Evolutionary conservation across 768 basidiomycete genomes (phyloP).

Genomic region (Tulasnella sp.): DNA sequence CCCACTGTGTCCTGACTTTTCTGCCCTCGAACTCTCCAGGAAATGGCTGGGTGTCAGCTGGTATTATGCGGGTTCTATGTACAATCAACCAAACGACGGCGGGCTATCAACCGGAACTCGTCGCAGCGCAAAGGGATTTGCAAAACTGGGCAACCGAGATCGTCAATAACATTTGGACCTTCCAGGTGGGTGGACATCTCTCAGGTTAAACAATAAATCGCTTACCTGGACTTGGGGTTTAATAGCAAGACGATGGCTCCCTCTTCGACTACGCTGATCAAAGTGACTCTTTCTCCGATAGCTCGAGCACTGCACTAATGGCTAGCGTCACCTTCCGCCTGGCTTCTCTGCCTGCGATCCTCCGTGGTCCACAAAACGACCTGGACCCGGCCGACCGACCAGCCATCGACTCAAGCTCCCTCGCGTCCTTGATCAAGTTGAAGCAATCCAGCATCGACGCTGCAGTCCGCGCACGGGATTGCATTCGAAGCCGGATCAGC

Average conservation of each 20-base stretch:
- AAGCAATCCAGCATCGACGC: not conserved
- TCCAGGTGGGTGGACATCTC: constrained; percentile 37
- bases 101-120: not conserved
- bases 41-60: constrained; percentile 83
- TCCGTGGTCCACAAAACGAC: constrained; percentile 15
- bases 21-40: constrained; percentile 36
- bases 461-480: constrained; percentile 27
- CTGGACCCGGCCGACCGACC: not conserved
- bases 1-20: not conserved
- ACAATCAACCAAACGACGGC: constrained; percentile 44
- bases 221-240: constrained; percentile 17
- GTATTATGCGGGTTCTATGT: constrained; percentile 73
- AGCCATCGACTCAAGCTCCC: not conserved
- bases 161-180: constrained; percentile 54
- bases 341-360: constrained; percentile 30
- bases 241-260: constrained; percentile 22
- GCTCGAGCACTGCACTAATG: constrained; percentile 63
- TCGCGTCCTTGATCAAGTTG: not conserved
- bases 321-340: constrained; percentile 70
- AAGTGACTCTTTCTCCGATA: constrained; percentile 56
- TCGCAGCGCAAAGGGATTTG: constrained; percentile 48
- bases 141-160: constrained; percentile 63
- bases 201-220: not conserved
- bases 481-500: not conserved
- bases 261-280: constrained; percentile 69